phyloP scores from a whole-genome alignment of 2,329 filamentous ascomycete genomes.

The Fusarium sp. region DNA sequence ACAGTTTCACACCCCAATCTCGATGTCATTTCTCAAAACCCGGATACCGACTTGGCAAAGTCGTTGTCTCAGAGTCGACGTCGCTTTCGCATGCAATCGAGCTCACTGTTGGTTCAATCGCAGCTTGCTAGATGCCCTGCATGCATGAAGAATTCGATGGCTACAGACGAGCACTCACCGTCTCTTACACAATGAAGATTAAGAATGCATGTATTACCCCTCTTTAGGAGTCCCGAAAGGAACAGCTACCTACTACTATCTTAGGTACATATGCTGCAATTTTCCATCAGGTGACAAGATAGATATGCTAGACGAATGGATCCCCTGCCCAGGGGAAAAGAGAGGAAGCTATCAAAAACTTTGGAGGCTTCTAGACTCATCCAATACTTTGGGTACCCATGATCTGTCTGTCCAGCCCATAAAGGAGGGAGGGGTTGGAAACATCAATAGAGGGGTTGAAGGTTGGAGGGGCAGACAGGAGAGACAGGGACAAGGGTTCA shows the following conservation, averaged over 20 bases:
- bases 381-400: not conserved
- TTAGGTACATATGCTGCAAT: not conserved
- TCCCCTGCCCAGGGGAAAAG: not conserved
- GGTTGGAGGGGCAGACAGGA: constrained; percentile 15
- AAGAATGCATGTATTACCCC: constrained; percentile 4
- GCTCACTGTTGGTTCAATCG: not conserved
- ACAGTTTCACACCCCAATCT: not conserved
- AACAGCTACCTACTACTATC: not conserved
- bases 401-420: not conserved
- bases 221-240: not conserved
- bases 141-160: constrained; percentile 4
- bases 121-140: not conserved
- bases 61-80: not conserved
- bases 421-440: constrained; percentile 10
- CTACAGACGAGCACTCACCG: constrained; percentile 3
- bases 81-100: not conserved
- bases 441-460: constrained; percentile 10
- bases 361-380: constrained; percentile 15
- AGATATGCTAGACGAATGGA: constrained; percentile 3
- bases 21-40: not conserved
- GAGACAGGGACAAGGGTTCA: not conserved
- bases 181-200: constrained; percentile 11
- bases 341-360: not conserved
- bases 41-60: not conserved
- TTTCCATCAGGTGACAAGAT: not conserved